Base-by-base conservation (phyloP, 345 rosid genomes). In the Populus davidiana region DNA sequence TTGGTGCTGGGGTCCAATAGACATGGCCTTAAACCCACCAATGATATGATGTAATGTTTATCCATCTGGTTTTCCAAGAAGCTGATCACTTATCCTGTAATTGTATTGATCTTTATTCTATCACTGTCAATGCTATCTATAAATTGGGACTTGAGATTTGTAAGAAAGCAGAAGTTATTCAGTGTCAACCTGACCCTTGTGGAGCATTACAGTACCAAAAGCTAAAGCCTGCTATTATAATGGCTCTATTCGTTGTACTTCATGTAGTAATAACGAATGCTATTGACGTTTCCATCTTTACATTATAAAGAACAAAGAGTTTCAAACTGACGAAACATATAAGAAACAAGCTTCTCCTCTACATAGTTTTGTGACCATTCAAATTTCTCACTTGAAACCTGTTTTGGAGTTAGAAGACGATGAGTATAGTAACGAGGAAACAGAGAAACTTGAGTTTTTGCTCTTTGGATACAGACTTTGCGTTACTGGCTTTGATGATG, bases 361-460 rank as follows among this genome's bases (percentile, higher is more conserved):
- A 65, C 83, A 52, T 73, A 52, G 69, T 62, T 78, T n/a, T 50
- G 56, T 16, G 49, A 43, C 73, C 61, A 20, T 31, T 23, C 16
- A 54, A n/a, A 14, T 64, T 71, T 21, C 70, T 84, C 76, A 81
- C 83, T 77, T 85, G 71, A 87, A 86, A 2, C 84, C 82, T 59
- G 49, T 47, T 77, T 79, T 78, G 16, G 78, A 75, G 82, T 81
- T 83, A 56, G 83, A 78, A 2, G 88, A 86, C 66, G 93, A 89
- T 59, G 92, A 91, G 83, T 94, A 89, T 43, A 91, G 88, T 74
- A 94, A 81, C 21, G 96, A 92, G n/a, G 92, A 85, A n/a, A 90
- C 96, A 27, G 96, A 94, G 87, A 92, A 92, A 83, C 93, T 89
- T 35, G 96, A 85, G 77, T 89, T 92, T 54, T 90, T 90, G 88